Evolutionary conservation across 2,329 filamentous ascomycete genomes (phyloP).

Genomic region (Arthroderma sp.): DNA sequence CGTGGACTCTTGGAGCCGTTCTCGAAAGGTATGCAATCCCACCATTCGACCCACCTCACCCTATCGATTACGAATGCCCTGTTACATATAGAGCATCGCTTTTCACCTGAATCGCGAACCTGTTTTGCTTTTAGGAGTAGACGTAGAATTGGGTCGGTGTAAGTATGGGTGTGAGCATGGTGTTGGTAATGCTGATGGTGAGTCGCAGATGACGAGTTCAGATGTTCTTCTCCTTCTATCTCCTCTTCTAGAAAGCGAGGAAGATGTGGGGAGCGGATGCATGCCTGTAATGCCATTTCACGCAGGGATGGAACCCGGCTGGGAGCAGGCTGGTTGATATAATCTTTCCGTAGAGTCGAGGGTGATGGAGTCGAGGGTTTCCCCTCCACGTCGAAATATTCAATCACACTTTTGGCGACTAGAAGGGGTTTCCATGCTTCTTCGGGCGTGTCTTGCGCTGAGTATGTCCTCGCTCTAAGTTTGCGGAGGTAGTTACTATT

Average conservation of each 20-base stretch:
- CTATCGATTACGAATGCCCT: constrained; percentile 29
- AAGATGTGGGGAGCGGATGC: constrained; percentile 23
- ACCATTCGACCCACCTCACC: constrained; percentile 33
- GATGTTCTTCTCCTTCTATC: background rate
- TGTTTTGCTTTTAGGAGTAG: constrained; percentile 23
- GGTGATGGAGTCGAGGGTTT: constrained; percentile 5
- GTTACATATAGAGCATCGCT: constrained; percentile 28
- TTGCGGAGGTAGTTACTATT: constrained; percentile 8
- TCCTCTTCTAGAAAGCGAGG: constrained; percentile 21
- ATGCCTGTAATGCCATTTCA: constrained; percentile 28
- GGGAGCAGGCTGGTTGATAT: background rate
- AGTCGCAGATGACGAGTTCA: background rate
- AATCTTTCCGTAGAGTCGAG: background rate
- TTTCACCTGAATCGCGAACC: constrained; percentile 25
- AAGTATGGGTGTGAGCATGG: constrained; percentile 13
- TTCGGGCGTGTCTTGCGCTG: constrained; percentile 15
- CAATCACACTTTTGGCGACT: constrained; percentile 23
- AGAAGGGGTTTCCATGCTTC: constrained; percentile 24
- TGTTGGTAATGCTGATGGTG: constrained; percentile 5
- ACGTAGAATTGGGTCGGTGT: constrained; percentile 14
- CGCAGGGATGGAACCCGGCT: constrained; percentile 27
- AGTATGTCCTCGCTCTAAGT: background rate
- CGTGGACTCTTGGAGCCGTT: constrained; percentile 24
- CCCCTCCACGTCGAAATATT: constrained; percentile 24
- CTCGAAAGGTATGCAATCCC: constrained; percentile 28